Base-by-base conservation (phyloP, 1,284 basidiomycete genomes). In the Ceratobasidium sp. region DNA sequence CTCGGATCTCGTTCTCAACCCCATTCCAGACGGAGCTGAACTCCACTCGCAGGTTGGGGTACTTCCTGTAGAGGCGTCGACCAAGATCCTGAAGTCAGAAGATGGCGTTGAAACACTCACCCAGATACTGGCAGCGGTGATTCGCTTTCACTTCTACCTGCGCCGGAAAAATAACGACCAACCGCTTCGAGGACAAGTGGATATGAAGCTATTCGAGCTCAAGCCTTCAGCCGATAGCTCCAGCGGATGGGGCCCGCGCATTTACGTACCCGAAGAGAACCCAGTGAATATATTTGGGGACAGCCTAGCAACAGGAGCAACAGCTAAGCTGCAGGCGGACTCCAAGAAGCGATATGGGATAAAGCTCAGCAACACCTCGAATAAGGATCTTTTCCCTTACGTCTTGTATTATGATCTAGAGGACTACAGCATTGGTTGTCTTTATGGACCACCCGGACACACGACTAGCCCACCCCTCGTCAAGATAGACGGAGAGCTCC, bases 341-440 rank as follows among this genome's bases (percentile, higher is more conserved):
- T 21, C 64, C 64, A 18, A 57, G 9, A 69, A 69, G 23, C 21
- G n/a, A 7, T 69, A 55, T 28, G 64, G 50, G 8, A 26, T 69
- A 18, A 38, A 41, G n/a, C 50, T 69, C 38, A 57, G 38, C 6
- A 69, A 57, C 28, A 46, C 2, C 23, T 69, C 64, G 23, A n/a
- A 43, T 5, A 26, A 38, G 28, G 21, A 30, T 16, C 38, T 69
- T 5, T 69, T 44, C 41, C 49, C 64, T 8, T 69, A 38, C 32
- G 52, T 69, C 2, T 18, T 55, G 3, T 69, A 69, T 41, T 69
- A 55, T 18, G 52, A 69, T 26, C 30, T 69, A 16, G 35, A 69
- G 52, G 64, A 69, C 52, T 69, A 69, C 30, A 69, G 64, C 38
- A 52, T 69, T 21, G 21, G 35, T 8, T 38, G 28, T 28, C 35